Conservation (phyloP, 768 basidiomycete genomes). For the Lactarius indigo region DNA sequence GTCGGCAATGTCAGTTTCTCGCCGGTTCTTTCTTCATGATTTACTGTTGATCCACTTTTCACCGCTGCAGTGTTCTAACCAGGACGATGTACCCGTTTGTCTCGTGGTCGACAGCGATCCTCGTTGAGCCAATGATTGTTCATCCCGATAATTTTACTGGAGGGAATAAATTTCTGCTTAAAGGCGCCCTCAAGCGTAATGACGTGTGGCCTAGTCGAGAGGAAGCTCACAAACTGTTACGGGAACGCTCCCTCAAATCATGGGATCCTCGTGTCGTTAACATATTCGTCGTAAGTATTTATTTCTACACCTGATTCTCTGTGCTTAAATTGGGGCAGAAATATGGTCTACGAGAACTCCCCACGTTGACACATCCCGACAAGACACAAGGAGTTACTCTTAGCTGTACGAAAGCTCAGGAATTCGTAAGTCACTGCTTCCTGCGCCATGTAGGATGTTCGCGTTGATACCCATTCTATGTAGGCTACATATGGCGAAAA, state of each 20-base stretch:
- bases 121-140: conserved; percentile 47
- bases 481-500: conserved; percentile 17
- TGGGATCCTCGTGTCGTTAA: conserved; percentile 51
- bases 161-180: conserved; percentile 27
- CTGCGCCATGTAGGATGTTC: background rate
- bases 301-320: background rate
- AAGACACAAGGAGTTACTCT: conserved; percentile 45
- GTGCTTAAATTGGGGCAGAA: conserved; percentile 33
- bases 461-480: background rate
- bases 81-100: conserved; percentile 40
- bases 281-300: conserved; percentile 39
- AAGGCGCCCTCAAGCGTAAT: conserved; percentile 38
- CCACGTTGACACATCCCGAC: conserved; percentile 42
- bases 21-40: background rate
- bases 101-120: conserved; percentile 39
- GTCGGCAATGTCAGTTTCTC: conserved; percentile 39
- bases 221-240: conserved; percentile 42
- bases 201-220: conserved; percentile 52
- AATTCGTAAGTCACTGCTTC: conserved; percentile 31
- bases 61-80: conserved; percentile 37
- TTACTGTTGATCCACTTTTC: background rate
- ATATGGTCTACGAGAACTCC: conserved; percentile 40
- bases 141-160: conserved; percentile 1
- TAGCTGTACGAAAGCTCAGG: conserved; percentile 45
- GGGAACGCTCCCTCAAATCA: conserved; percentile 39